Evolutionary conservation across 371 early-diverging fungal genomes (phyloP), one percentile per base, ranked within the genome.

Genomic region (Sporodiniella umbellata): DNA sequence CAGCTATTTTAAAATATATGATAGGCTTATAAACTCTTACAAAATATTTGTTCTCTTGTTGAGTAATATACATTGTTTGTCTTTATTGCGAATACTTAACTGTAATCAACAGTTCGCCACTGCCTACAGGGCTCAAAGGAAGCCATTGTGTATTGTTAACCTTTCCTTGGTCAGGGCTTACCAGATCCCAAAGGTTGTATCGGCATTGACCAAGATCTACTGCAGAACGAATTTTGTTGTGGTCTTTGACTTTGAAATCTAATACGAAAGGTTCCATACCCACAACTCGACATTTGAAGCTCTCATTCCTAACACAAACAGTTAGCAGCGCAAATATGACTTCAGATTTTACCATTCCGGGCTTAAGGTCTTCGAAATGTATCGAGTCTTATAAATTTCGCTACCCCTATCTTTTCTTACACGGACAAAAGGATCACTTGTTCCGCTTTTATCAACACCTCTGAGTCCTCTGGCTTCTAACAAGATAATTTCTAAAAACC

Each of bases 281-380:
- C 11, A 69, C 57, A 4, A 79, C 54, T 8, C 23, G 17, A 6
- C 52, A 49, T 7, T 38, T 39, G 31, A 73, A 68, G 6, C 59
- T 47, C 40, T 77, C 73, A 33, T 72, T 71, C 72, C 69, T 69
- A 49, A 8, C 21, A 14, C 26, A 21, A 12, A 15, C 12, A 15
- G 2, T 10, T 50, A 11, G 39, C 33, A n/a, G n/a, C n/a, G n/a
- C n/a, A n/a, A n/a, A n/a, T n/a, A n/a, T 54, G 43, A 33, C 26
- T 55, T 47, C 31, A 31, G 10, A 28, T 53, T 17, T 45, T 53
- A 79, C 67, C 93, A 96, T 44, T 59, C 67, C 0, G 93, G 94
- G n/a, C 73, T 61, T 6, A 87, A 60, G 8, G 85, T 87, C 63
- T 90, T 89, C 66, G 88, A 85, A 35, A 87, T 80, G 25, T 84